Conservation (phyloP, 176 grass and related monocot genomes). For the Carex parvula region DNA sequence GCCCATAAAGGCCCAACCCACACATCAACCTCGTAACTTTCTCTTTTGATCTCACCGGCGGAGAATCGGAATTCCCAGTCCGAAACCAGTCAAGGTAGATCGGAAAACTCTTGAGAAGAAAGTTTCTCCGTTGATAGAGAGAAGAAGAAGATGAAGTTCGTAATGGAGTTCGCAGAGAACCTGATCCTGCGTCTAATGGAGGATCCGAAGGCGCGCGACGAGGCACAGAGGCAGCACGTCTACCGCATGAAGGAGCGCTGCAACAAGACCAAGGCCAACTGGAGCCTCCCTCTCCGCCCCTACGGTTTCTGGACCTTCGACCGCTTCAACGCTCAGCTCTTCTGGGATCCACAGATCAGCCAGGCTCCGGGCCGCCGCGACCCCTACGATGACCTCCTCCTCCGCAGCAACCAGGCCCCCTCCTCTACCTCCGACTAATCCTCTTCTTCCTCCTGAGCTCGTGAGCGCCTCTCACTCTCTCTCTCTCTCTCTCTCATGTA, state of each 20-base stretch:
- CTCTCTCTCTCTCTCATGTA: background rate
- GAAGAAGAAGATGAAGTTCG: conserved; percentile 52
- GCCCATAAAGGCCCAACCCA: background rate
- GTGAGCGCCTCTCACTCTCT: background rate
- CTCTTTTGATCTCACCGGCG: background rate
- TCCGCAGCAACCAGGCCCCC: conserved; percentile 25
- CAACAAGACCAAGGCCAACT: conserved; percentile 74
- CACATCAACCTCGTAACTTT: no score
- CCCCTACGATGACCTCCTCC: conserved; percentile 90
- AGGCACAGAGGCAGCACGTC: conserved; percentile 68
- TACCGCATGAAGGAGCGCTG: conserved; percentile 83
- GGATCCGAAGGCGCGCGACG: conserved; percentile 65
- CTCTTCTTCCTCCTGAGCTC: background rate
- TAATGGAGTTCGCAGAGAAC: conserved; percentile 99
- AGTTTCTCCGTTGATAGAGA: background rate
- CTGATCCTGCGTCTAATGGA: conserved; percentile 92
- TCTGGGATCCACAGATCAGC: conserved; percentile 77
- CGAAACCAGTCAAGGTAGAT: background rate
- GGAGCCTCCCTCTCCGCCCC: conserved; percentile 76
- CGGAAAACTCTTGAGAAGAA: background rate
- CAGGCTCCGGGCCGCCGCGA: conserved; percentile 75
- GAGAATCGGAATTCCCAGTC: background rate
- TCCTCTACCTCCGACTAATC: background rate
- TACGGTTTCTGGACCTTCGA: conserved; percentile 99
- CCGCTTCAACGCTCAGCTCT: conserved; percentile 80